Conservation (phyloP, 768 basidiomycete species). For the Rhizopogon rudus region DNA sequence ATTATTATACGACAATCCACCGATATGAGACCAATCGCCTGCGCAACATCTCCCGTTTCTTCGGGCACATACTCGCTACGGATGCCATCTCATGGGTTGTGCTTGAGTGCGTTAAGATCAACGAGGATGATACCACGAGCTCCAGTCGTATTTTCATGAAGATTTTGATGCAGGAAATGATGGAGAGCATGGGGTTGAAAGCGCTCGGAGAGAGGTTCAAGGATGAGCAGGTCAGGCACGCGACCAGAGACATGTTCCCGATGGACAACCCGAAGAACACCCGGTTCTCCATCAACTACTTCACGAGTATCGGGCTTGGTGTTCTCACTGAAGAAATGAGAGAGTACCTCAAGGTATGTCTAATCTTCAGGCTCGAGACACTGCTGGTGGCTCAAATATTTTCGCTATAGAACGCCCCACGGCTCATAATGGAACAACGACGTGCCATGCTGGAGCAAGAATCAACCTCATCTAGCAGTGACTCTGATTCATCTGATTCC, state of each 20-base stretch:
- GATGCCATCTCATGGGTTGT: slow-evolving; percentile 91
- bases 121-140: slow-evolving; percentile 96
- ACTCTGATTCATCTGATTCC: slow-evolving; percentile 37
- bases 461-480: slow-evolving; percentile 39
- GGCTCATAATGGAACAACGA: slow-evolving; percentile 90
- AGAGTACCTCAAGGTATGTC: slow-evolving; percentile 83
- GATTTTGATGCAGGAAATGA: slow-evolving; percentile 93
- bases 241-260: slow-evolving; percentile 87
- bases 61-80: slow-evolving; percentile 83
- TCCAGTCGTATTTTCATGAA: slow-evolving; percentile 97
- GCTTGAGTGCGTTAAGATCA: slow-evolving; percentile 83
- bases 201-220: slow-evolving; percentile 84
- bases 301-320: slow-evolving; percentile 91
- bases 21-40: slow-evolving; percentile 98
- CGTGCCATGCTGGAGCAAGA: slow-evolving; percentile 79
- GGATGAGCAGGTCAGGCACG: slow-evolving; percentile 73
- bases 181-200: slow-evolving; percentile 90
- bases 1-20: slow-evolving; percentile 95
- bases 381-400: slow-evolving; percentile 4
- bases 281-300: slow-evolving; percentile 95
- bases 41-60: slow-evolving; percentile 95
- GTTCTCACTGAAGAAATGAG: slow-evolving; percentile 93
- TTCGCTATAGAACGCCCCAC: slow-evolving; percentile 78
- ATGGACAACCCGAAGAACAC: slow-evolving; percentile 96
- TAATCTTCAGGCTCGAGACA: background rate